Percentiles rank a stretch among this genome's conserved stretches.
These are phyloP conservation scores for Durusdinium trenchii DNA, from an alignment of 73 alveolate species.

Conservation along the genomic window DNA sequence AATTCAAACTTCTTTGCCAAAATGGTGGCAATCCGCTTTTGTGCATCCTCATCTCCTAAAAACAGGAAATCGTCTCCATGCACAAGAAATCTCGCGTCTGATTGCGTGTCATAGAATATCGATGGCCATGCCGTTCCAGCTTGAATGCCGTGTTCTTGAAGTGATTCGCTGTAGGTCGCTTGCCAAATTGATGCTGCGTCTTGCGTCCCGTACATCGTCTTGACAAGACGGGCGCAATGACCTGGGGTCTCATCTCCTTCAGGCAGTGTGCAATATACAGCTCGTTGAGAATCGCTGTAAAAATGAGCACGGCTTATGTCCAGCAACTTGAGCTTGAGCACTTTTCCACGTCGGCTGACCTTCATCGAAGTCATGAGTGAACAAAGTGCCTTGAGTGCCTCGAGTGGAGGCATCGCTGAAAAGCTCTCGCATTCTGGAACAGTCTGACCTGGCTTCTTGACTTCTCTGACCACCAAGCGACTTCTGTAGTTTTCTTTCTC, in stretches of 20 bases:
- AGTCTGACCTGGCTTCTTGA: background rate
- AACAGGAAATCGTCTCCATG: conserved; percentile 47
- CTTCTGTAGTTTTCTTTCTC: no score
- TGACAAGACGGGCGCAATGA: background rate
- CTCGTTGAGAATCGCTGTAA: background rate
- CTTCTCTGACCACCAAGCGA: no score
- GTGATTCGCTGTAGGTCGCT: background rate
- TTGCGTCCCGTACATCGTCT: conserved; percentile 35
- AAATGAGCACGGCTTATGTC: conserved; percentile 64
- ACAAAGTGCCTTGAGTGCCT: conserved; percentile 17
- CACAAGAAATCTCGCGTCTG: background rate
- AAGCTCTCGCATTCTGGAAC: background rate
- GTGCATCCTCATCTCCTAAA: background rate
- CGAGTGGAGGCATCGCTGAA: conserved; percentile 20
- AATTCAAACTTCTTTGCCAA: background rate
- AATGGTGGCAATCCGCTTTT: background rate
- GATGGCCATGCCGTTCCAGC: background rate
- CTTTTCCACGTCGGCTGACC: background rate
- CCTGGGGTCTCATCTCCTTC: conserved; percentile 2
- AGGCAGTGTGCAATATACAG: background rate
- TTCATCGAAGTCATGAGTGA: background rate
- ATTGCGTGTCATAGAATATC: background rate
- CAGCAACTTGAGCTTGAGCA: background rate
- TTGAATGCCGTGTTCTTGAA: background rate
- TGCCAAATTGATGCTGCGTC: conserved; percentile 2